Base-by-base conservation (phyloP, 176 grass and related monocot species). In the Typha latifolia region DNA sequence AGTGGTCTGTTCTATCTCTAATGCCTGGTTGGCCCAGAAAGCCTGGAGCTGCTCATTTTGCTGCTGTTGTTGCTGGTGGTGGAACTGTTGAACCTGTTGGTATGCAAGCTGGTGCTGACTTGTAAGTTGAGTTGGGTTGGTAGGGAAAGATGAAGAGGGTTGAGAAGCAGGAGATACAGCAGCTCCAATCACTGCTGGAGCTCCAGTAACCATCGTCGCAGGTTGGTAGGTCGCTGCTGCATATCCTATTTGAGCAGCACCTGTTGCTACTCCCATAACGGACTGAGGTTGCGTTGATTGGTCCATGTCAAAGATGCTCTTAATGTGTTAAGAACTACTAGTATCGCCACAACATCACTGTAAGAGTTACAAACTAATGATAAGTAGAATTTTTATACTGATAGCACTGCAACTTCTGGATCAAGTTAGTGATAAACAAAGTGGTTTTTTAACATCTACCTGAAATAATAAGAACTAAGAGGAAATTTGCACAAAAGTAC, bases 11-110 rank as follows among this genome's bases (percentile, higher is more conserved):
- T 84, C 77, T 16, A 83, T 62, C 75, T 91, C 80, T 13, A 61
- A n/a, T 69, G 78, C 80, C 81, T 86, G 83, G 27, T 47, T 69
- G 1, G 55, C 70, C 87, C 87, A 91, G 62, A 90, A 78, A 12
- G 67, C 62, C 51, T 82, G 80, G 19, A 76, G 72, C 51, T 79
- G 75, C 19, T 85, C 75, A 24, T 89, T 80, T 8, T 84, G 62
- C 1, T 82, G 67, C 31, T 80, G 79, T 47, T 68, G 66, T 69
- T 79, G 79, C n/a, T 82, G 79, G 3, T 76, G 67, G 29, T 78
- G 64, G 14, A 78, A 71, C 62, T 87, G 84, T 18, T 82, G 76
- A 8, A 69, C 66, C 48, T 82, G 71, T 32, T 83, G 76, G 67
- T 71, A 73, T 22, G 84, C 80, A 16, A 51, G 32, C 49, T 79